These are phyloP conservation scores for Teunomyces stri DNA, from an alignment of 805 yeast species.

Conservation along the genomic window DNA sequence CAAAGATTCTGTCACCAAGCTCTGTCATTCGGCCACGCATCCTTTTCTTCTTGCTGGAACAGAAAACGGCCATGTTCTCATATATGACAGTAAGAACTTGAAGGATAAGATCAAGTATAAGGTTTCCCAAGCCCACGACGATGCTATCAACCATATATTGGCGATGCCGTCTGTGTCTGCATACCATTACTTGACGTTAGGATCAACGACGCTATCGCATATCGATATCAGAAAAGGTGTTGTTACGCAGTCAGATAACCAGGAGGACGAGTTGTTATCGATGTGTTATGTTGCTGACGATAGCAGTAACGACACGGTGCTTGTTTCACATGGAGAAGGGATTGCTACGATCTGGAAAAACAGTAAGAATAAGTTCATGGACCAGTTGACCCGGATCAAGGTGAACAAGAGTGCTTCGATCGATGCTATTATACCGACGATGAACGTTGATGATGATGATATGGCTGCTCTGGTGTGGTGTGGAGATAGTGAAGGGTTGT, in stretches of 20 bases:
- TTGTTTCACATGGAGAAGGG: slow-evolving; percentile 92
- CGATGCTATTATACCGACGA: slow-evolving; percentile 62
- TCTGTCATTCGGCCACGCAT: slow-evolving; percentile 46
- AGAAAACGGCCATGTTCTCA: slow-evolving; percentile 67
- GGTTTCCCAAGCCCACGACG: slow-evolving; percentile 63
- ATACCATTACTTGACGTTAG: slow-evolving; percentile 76
- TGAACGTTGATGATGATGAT: slow-evolving; percentile 50
- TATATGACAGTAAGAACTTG: slow-evolving; percentile 58
- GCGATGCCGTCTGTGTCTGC: slow-evolving; percentile 69
- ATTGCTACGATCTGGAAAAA: slow-evolving; percentile 84
- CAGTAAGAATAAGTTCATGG: slow-evolving; percentile 61
- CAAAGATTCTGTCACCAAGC: slow-evolving; percentile 39
- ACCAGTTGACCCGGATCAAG: slow-evolving; percentile 76
- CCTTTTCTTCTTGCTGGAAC: slow-evolving; percentile 56
- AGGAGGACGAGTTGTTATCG: slow-evolving; percentile 86
- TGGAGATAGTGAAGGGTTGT: slow-evolving; percentile 74
- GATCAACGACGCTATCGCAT: slow-evolving; percentile 76
- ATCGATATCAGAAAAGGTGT: slow-evolving; percentile 77
- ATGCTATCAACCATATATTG: slow-evolving; percentile 71
- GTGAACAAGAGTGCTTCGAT: slow-evolving; percentile 68
- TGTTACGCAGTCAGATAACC: slow-evolving; percentile 73
- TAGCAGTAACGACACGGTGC: slow-evolving; percentile 54
- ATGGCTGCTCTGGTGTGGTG: slow-evolving; percentile 59
- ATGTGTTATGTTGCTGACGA: slow-evolving; percentile 63
- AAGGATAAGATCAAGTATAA: slow-evolving; percentile 42